phyloP scores from a whole-genome alignment of 495 filamentous ascomycete genomes.

The Lichina pygmaea region DNA sequence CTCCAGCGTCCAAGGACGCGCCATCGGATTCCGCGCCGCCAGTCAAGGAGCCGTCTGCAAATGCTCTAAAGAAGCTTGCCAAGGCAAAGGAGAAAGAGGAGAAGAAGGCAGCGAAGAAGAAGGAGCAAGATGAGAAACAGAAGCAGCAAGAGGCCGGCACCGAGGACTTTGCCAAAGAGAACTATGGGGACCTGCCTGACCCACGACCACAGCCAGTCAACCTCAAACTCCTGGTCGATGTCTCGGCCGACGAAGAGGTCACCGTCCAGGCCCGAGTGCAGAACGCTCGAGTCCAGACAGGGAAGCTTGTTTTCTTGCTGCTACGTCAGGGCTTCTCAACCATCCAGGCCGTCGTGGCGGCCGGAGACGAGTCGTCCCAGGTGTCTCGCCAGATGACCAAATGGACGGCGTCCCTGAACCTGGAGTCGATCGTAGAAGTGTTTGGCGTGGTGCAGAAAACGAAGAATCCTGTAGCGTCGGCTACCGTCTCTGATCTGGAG shows the following conservation, averaged over 20 bases:
- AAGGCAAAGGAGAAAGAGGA: slow-evolving; percentile 44
- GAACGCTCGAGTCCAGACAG: slow-evolving; percentile 16
- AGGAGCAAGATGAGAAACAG: slow-evolving; percentile 18
- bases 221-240: not conserved
- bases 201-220: slow-evolving; percentile 5
- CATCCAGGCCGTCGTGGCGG: slow-evolving; percentile 18
- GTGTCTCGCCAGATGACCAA: slow-evolving; percentile 65
- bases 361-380: slow-evolving; percentile 13
- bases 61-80: slow-evolving; percentile 35
- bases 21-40: not conserved
- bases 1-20: not conserved
- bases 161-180: slow-evolving; percentile 13
- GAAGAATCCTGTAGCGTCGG: slow-evolving; percentile 49
- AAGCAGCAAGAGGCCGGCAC: slow-evolving; percentile 11
- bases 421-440: slow-evolving; percentile 58
- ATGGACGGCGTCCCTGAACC: slow-evolving; percentile 52
- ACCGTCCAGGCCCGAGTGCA: slow-evolving; percentile 13
- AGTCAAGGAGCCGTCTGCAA: slow-evolving; percentile 22
- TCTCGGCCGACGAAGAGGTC: slow-evolving; percentile 8
- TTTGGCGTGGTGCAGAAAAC: slow-evolving; percentile 50
- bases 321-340: slow-evolving; percentile 11
- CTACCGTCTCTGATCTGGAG: slow-evolving; percentile 49
- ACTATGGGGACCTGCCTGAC: slow-evolving; percentile 17
- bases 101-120: slow-evolving; percentile 23
- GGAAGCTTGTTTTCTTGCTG: slow-evolving; percentile 18